Evolutionary conservation across 1,284 basidiomycete species (phyloP), one percentile per base, ranked within the genome.

Genomic region (Trametes versicolor): DNA sequence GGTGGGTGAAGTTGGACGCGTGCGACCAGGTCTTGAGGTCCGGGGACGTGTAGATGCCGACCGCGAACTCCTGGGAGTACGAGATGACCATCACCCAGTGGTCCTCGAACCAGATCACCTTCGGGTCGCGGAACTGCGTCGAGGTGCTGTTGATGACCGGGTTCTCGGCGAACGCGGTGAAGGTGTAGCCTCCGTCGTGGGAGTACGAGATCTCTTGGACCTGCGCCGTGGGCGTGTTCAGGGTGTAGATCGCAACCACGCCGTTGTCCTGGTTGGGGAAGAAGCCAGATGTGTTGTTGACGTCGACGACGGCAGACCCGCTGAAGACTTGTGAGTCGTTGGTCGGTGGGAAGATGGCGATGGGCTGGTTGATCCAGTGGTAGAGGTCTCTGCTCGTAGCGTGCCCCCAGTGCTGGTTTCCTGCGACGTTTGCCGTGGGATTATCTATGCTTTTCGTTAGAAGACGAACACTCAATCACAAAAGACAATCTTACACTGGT

Each of bases 181-280:
- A 69, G 4, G 64, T 62, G 60, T 62, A 64, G n/a, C 67, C 67
- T 19, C 62, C 62, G 57, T 69, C 67, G 34, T 23, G 39, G 12
- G 67, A 69, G 58, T 69, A 69, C 10, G 67, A 60, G 43, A 69
- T 64, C 54, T 66, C 67, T 39, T 69, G 67, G 15, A 66, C 60
- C 41, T 69, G 62, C 1, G 57, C 56, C 36, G 29, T 53, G 21
- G 67, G 62, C 12, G 64, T 60, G 62, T 69, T 69, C 43, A 69
- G 60, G 4, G 67, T 69, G 57, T 69, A 69, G 47, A 69, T 64
- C 25, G 67, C 67, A 47, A 69, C 64, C 19, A 69, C 64, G 19
- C 67, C 67, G 39, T 69, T 52, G n/a, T 61, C 47, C 36, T 69
- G 64, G 47, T 63, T 43, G 1, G 67, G 67, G 62, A 69, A 69